Base-by-base conservation (phyloP, 2,329 filamentous ascomycete species). In the Colletotrichum destructivum region DNA sequence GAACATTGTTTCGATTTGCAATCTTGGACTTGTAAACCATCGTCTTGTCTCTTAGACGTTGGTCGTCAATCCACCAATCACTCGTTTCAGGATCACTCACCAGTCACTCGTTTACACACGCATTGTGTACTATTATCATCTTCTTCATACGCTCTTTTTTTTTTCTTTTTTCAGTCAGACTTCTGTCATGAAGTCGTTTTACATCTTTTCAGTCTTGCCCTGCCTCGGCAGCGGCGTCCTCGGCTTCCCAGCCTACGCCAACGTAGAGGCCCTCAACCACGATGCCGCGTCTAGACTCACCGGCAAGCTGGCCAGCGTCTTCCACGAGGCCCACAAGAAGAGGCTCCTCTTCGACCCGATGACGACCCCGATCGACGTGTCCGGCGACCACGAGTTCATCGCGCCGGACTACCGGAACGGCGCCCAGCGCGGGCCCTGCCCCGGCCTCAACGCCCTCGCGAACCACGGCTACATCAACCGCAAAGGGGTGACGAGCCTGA, bases 391-490 rank as follows among this genome's bases (percentile, higher is more conserved):
- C 62, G 57, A 76, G 51, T 79, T 79, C n/a, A 60, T 60, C 6
- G 65, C 78, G 0, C 78, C 78, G 0, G 71, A 79, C 46, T 77
- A 75, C 31, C 62, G 74, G 15, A 74, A 66, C 11, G 78, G 78
- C 7, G 76, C 74, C 26, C 78, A 75, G 69, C 44, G 78, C 74
- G 15, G 76, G 60, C 42, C 78, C 26, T 83, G 82, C 44, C 81
- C 82, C 0, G 81, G 78, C 1, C 76, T 83, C n/a, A 82, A 83
- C 54, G 77, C 76, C 0, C 63, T 83, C 16, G 81, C 81, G 13
- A 83, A 83, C 66, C 81, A 83, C 61, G 81, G 81, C 2, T 83
- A 82, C 59, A 74, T 82, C 12, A 75, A 76, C 38, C 75, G 78
- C 9, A 73, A 78, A 21, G 79, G 81, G 23, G 73, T 77, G 13